Conservation (phyloP, 2,329 filamentous ascomycete genomes). For the Thielaviopsis populi region DNA sequence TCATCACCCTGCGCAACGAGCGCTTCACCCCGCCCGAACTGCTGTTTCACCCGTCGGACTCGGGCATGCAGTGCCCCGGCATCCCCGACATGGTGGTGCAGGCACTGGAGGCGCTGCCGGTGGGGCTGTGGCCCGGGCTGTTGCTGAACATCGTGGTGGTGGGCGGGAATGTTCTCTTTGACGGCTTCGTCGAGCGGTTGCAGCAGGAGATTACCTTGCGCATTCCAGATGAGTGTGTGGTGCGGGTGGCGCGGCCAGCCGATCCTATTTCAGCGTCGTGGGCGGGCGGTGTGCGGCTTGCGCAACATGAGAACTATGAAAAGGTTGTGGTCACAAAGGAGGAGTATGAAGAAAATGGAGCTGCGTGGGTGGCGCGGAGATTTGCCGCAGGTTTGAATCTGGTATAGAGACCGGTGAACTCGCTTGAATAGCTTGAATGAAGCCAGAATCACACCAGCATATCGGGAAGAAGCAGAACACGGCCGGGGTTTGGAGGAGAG, state of each 20-base stretch:
- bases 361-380: conserved; percentile 55
- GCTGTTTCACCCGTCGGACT: conserved; percentile 71
- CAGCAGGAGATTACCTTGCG: conserved; percentile 58
- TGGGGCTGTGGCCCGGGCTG: conserved; percentile 70
- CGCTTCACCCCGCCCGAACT: conserved; percentile 82
- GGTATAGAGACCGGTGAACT: not conserved
- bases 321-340: conserved; percentile 64
- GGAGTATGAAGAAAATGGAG: conserved; percentile 81
- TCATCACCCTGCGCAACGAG: conserved; percentile 79
- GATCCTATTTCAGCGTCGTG: conserved; percentile 72
- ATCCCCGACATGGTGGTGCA: conserved; percentile 72
- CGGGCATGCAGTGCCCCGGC: conserved; percentile 71
- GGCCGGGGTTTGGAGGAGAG: not conserved
- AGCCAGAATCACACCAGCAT: not conserved
- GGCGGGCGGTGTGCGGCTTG: conserved; percentile 68
- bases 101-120: conserved; percentile 56
- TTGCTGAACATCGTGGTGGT: conserved; percentile 80
- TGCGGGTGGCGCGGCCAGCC: conserved; percentile 53
- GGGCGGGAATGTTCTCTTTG: conserved; percentile 67
- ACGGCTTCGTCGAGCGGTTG: conserved; percentile 68
- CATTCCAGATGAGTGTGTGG: conserved; percentile 60
- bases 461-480: not conserved
- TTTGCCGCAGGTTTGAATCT: conserved; percentile 33
- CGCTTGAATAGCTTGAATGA: too few relatives aligned
- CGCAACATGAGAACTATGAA: conserved; percentile 51